Conservation (phyloP, 768 basidiomycete genomes). For the Auriculariales sp. region DNA sequence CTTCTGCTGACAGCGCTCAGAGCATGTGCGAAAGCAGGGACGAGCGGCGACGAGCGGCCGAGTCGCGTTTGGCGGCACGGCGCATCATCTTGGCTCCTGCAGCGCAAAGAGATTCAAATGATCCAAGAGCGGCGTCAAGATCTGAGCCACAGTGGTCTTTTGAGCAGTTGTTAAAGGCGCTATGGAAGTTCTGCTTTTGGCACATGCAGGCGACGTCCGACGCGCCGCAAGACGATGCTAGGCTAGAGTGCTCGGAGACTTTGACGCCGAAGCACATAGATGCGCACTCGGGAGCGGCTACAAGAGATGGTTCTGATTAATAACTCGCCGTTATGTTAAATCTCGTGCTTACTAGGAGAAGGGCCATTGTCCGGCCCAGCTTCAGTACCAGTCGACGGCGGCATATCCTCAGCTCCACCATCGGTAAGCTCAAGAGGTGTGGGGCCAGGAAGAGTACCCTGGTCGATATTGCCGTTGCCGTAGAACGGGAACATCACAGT, state of each 20-base stretch:
- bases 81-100: background rate
- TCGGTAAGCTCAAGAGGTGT: background rate
- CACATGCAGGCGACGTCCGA: background rate
- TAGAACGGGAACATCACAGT: background rate
- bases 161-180: background rate
- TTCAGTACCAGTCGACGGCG: too few relatives aligned
- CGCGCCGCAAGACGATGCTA: background rate
- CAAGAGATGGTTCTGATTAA: too few relatives aligned
- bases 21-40: too few relatives aligned
- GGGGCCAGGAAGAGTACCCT: background rate
- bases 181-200: background rate
- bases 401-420: background rate
- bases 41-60: too few relatives aligned
- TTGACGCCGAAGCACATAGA: slow-evolving; percentile 1
- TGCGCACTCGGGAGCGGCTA: background rate
- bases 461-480: background rate
- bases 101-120: background rate
- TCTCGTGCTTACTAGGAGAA: too few relatives aligned
- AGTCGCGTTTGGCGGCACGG: background rate
- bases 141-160: background rate
- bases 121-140: background rate
- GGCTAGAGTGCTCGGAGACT: background rate
- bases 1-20: too few relatives aligned
- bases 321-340: too few relatives aligned
- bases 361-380: too few relatives aligned